Percentiles rank a stretch among this genome's conserved stretches.
Conservation (phyloP, 179 eudicot genomes). For the Amaranthus tricolor region DNA sequence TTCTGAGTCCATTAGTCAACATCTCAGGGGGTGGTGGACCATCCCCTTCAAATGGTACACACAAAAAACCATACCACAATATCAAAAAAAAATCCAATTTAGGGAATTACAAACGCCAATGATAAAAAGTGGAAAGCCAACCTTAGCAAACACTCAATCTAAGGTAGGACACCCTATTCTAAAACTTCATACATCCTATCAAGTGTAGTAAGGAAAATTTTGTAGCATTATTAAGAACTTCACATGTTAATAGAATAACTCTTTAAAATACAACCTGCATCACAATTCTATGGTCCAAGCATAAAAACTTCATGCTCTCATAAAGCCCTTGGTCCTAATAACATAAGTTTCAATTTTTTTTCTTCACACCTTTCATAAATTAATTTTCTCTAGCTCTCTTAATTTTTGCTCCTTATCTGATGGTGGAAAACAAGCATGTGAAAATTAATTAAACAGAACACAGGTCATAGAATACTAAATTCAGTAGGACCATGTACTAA, state of each 20-base stretch:
- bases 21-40: slow-evolving; percentile 32
- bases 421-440: neutral
- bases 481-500: neutral
- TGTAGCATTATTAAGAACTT: neutral
- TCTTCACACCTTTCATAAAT: neutral
- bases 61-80: neutral
- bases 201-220: neutral
- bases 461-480: neutral
- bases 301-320: neutral
- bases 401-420: neutral
- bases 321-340: neutral
- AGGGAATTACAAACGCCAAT: neutral
- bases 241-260: neutral
- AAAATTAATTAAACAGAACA: neutral
- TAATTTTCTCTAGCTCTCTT: too few species aligned
- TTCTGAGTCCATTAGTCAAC: slow-evolving; percentile 81
- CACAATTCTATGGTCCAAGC: too few species aligned
- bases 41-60: slow-evolving; percentile 34
- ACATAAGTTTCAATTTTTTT: neutral
- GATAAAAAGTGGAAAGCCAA: neutral
- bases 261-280: too few species aligned
- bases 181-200: neutral
- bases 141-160: neutral
- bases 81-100: neutral
- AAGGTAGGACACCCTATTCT: neutral